These are phyloP conservation scores for Balakata baccata DNA, from an alignment of 345 rosid genomes.

Conservation along the genomic window DNA sequence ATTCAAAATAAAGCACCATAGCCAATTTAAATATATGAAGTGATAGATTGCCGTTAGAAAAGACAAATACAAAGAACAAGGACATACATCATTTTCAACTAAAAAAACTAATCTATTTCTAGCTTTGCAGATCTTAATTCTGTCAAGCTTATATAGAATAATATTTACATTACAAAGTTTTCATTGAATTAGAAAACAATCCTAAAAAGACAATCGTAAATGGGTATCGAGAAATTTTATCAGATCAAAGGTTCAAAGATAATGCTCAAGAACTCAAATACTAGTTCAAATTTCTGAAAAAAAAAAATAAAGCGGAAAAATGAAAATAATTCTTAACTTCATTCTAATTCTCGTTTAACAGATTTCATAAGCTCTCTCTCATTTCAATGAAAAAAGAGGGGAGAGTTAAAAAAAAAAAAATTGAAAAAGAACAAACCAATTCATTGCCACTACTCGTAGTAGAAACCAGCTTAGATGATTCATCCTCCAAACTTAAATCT, in stretches of 20 bases:
- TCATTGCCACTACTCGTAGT: slow-evolving; percentile 61
- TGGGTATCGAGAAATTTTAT: neutral
- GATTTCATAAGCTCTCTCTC: too few relatives aligned
- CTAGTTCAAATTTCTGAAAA: neutral
- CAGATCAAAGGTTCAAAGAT: slow-evolving; percentile 1
- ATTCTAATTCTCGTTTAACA: too few relatives aligned
- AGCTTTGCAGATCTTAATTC: neutral
- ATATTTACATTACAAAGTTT: neutral
- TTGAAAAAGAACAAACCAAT: slow-evolving; percentile 46
- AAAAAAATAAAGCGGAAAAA: neutral
- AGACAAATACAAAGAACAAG: neutral
- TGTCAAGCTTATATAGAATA: neutral
- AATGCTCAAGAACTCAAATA: too few relatives aligned
- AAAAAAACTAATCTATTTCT: neutral
- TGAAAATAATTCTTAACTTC: too few relatives aligned
- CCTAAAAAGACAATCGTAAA: neutral
- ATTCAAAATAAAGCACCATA: slow-evolving; percentile 2
- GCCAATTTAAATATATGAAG: neutral
- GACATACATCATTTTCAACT: neutral
- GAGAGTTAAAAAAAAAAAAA: neutral
- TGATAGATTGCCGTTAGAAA: neutral
- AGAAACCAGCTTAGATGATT: slow-evolving; percentile 68
- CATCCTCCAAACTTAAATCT: slow-evolving; percentile 72
- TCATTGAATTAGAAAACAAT: neutral
- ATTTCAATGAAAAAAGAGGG: too few relatives aligned